Conservation (phyloP, 305 asterid genomes). For the Ajuga reptans region DNA sequence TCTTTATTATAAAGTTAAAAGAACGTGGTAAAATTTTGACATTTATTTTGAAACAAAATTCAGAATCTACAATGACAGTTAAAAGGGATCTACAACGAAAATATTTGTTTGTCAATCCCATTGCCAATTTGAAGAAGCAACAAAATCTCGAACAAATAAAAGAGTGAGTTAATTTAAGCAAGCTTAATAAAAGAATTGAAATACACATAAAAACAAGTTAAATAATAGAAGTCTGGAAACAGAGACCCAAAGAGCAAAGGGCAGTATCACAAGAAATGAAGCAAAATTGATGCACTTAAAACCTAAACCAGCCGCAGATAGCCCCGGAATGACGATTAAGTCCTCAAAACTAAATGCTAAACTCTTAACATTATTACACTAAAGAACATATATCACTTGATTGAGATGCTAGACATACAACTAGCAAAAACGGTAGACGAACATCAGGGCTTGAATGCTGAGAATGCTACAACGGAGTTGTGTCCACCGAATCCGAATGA, state of each 20-base stretch:
- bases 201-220: not conserved
- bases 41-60: too few relatives aligned
- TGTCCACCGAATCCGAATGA: conserved; percentile 98
- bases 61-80: too few relatives aligned
- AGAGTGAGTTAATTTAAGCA: too few relatives aligned
- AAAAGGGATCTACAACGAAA: too few relatives aligned
- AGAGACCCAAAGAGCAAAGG: not conserved
- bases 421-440: not conserved
- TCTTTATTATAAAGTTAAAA: too few relatives aligned
- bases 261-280: not conserved
- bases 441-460: conserved; percentile 76
- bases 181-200: not conserved
- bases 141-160: too few relatives aligned
- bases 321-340: not conserved
- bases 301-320: conserved; percentile 23
- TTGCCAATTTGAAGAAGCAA: too few relatives aligned
- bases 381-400: conserved; percentile 9
- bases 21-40: too few relatives aligned
- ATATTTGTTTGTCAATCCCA: too few relatives aligned
- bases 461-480: conserved; percentile 88
- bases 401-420: conserved; percentile 7
- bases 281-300: conserved; percentile 24
- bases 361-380: conserved; percentile 21
- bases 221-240: not conserved
- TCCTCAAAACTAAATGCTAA: conserved; percentile 24